phyloP scores from a whole-genome alignment of 148 eudicot species.

The Bassia scoparia region DNA sequence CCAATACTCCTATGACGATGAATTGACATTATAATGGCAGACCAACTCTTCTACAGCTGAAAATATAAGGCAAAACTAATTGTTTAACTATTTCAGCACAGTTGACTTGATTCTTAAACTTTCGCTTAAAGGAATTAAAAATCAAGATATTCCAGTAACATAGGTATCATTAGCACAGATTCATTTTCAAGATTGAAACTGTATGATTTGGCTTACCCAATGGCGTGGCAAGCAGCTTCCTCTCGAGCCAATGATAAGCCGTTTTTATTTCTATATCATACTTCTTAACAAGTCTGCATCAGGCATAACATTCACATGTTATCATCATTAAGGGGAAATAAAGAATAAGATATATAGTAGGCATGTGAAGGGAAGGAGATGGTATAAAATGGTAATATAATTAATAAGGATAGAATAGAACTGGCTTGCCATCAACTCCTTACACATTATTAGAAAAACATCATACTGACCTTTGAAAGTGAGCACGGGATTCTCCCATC shows the following conservation, averaged over 20 bases:
- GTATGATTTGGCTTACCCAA: conserved; percentile 51
- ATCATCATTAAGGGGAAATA: neutral
- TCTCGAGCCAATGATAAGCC: conserved; percentile 79
- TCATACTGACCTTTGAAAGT: conserved; percentile 58
- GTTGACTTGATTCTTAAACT: no score
- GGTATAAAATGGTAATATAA: no score
- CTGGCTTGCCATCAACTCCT: no score
- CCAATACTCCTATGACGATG: no score
- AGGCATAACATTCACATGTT: conserved; percentile 28
- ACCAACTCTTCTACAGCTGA: no score
- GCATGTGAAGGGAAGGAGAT: neutral
- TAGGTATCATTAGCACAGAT: neutral
- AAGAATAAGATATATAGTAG: neutral
- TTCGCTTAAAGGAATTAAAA: no score
- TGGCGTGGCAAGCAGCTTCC: conserved; percentile 85
- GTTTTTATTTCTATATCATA: conserved; percentile 79
- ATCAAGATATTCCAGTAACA: no score
- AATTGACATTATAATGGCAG: no score
- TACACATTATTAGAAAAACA: neutral
- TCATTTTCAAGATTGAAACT: neutral
- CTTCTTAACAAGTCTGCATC: conserved; percentile 61
- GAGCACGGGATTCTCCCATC: conserved; percentile 72
- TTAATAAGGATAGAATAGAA: no score
- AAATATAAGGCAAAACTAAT: no score
- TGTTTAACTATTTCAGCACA: no score